Evolutionary conservation across 2,329 filamentous ascomycete genomes (phyloP).

Genomic region (Diaporthe sp.): DNA sequence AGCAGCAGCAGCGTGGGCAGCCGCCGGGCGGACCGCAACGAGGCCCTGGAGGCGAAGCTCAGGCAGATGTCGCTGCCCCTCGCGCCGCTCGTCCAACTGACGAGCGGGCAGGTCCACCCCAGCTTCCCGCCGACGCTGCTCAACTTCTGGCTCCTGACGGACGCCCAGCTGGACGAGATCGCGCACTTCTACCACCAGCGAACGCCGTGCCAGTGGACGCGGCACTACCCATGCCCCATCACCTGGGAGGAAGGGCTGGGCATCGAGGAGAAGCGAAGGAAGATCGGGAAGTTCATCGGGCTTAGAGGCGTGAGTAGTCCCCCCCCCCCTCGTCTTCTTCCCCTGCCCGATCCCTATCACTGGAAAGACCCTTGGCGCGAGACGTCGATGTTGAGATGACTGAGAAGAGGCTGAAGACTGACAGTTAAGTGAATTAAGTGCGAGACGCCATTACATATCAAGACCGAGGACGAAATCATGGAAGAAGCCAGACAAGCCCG

Average conservation of each 20-base stretch:
- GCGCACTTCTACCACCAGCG: constrained; percentile 82
- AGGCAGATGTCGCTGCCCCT: constrained; percentile 75
- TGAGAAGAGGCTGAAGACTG: constrained; percentile 29
- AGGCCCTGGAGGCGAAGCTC: constrained; percentile 72
- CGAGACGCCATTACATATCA: constrained; percentile 46
- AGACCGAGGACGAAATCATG: constrained; percentile 63
- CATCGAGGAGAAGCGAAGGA: constrained; percentile 78
- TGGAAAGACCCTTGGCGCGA: neutral
- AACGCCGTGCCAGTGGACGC: constrained; percentile 66
- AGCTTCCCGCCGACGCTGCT: constrained; percentile 77
- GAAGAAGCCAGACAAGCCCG: constrained; percentile 58
- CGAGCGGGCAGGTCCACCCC: constrained; percentile 73
- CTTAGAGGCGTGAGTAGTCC: constrained; percentile 64
- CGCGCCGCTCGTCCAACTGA: constrained; percentile 75
- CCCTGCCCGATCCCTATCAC: neutral
- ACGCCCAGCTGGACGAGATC: constrained; percentile 77
- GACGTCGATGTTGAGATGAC: neutral
- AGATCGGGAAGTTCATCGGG: constrained; percentile 82
- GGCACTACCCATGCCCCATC: constrained; percentile 78
- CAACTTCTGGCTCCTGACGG: constrained; percentile 81
- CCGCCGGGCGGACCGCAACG: constrained; percentile 60
- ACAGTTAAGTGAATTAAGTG: constrained; percentile 34
- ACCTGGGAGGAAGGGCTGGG: constrained; percentile 68
- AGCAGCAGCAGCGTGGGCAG: constrained; percentile 49
- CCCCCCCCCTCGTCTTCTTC: neutral